phyloP scores from a whole-genome alignment of 768 basidiomycete species.

The Leucosporidium yakuticum region DNA sequence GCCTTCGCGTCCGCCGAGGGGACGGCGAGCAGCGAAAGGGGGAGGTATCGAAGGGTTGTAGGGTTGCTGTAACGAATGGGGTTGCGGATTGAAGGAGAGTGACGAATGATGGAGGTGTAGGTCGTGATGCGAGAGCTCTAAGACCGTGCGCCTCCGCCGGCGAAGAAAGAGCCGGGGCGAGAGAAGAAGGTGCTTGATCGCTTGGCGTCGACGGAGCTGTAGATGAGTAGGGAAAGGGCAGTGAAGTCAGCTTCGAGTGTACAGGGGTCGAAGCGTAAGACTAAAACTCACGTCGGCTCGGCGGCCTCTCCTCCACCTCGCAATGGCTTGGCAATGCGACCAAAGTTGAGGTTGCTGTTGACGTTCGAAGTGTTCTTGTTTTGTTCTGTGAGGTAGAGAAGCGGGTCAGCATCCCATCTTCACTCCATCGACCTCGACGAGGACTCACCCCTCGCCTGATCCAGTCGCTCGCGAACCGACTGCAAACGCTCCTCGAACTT shows the following conservation, averaged over 20 bases:
- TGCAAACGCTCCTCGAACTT: constrained; percentile 92
- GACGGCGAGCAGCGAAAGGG: not conserved
- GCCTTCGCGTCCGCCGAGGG: not conserved
- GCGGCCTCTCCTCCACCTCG: constrained; percentile 69
- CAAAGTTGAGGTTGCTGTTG: constrained; percentile 70
- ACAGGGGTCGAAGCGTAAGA: not conserved
- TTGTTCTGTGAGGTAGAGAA: not conserved
- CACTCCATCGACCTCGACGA: not conserved
- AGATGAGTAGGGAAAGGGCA: not conserved
- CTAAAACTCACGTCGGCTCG: not conserved
- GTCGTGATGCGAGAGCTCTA: not conserved
- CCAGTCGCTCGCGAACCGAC: constrained; percentile 81
- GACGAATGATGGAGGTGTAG: not conserved
- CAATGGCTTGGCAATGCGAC: constrained; percentile 92
- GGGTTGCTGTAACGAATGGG: too few species aligned
- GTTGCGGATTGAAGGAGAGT: not conserved
- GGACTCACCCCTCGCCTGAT: constrained; percentile 77
- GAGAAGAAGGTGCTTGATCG: constrained; percentile 2
- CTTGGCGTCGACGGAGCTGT: not conserved
- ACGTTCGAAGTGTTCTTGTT: not conserved
- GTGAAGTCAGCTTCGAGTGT: not conserved
- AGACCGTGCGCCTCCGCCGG: not conserved
- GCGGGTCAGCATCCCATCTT: not conserved
- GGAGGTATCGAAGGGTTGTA: not conserved
- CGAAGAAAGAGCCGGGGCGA: constrained; percentile 2